Conservation (phyloP, 78 protist species). For the Isochrysis galbana region DNA sequence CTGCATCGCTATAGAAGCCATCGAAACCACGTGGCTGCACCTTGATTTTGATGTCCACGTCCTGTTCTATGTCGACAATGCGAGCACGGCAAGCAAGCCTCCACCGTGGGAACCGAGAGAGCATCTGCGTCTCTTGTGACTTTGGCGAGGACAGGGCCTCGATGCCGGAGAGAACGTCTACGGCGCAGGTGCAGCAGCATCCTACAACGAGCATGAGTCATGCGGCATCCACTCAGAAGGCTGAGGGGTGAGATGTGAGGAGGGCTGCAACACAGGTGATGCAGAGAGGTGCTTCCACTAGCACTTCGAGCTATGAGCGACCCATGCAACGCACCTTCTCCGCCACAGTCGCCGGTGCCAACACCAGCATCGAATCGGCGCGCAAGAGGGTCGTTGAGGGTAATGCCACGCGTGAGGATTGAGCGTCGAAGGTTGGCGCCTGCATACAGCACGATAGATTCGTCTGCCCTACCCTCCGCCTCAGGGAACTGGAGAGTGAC, state of each 20-base stretch:
- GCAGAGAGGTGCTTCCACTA: too few relatives aligned
- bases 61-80: not conserved
- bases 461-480: not conserved
- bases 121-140: not conserved
- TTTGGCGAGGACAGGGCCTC: not conserved
- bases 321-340: conserved; percentile 16
- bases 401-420: not conserved
- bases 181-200: not conserved
- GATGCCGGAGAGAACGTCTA: not conserved
- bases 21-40: not conserved
- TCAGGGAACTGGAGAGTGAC: not conserved
- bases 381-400: conserved; percentile 8
- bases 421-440: conserved; percentile 1
- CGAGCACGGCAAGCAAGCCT: not conserved
- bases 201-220: not conserved
- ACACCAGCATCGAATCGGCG: not conserved
- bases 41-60: not conserved
- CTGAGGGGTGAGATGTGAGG: too few relatives aligned
- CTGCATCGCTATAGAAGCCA: not conserved
- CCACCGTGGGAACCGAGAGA: not conserved
- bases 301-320: too few relatives aligned
- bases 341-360: conserved; percentile 8
- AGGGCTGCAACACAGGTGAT: too few relatives aligned
- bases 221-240: too few relatives aligned
- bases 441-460: not conserved